Base-by-base conservation (phyloP, 169 alveolate genomes). In the Plasmodium fragile region DNA sequence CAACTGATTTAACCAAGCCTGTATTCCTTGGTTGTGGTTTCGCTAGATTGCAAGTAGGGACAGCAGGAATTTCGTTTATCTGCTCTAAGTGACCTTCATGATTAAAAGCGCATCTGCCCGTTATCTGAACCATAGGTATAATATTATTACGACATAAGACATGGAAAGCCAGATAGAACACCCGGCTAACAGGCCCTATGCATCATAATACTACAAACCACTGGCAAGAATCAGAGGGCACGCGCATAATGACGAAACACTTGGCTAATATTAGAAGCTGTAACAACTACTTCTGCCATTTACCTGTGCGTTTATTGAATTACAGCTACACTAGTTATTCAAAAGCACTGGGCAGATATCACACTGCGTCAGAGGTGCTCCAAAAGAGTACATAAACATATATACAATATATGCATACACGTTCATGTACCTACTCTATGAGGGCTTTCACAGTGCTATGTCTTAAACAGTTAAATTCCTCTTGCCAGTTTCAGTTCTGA, bases 331-430 rank as follows among this genome's bases (percentile, higher is more conserved):
- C 97, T 49, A 11, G 98, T 96, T 98, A 97, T 96, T 97, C 98
- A 97, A 98, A 65, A 97, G 98, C 98, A 97, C 98, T 97, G 99
- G 98, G 99, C 98, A 98, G 98, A 98, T 97, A 96, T 97, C 98
- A 98, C 98, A 96, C 97, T 97, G 98, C 95, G 98, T 97, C 98
- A 97, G 96, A n/a, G 0, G 4, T 25, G 36, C 36, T 28, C 75
- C 75, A 65, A 65, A 22, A 25, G 59, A 13, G 59, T 49, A 49
- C 59, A 43, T 43, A 43, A 43, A 43, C 53, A 43, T 43, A 8
- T 43, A 43, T 43, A 43, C 53, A 43, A 1, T 43, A 13, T 49
- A 49, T 5, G 59, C 22, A 49, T 49, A 49, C 7, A 16, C 25
- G 59, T 49, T 13, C 5, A 65, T 65, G 6, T 8, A 16, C 36